These are phyloP conservation scores for Escallonia herrerae DNA, from an alignment of 129 eudicot genomes.

Conservation along the genomic window DNA sequence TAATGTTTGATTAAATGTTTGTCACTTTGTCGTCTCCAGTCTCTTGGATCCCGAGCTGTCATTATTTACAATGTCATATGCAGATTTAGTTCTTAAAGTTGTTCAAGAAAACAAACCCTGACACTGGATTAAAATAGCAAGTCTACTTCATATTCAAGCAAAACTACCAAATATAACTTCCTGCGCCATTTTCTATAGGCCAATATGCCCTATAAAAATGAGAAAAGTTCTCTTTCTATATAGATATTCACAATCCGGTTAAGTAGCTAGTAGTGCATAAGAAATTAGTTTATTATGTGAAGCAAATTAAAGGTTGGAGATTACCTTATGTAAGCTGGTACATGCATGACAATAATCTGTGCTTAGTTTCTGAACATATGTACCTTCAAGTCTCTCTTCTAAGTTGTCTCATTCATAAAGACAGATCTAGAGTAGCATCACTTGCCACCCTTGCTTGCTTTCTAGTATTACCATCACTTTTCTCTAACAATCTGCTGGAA, in stretches of 20 bases:
- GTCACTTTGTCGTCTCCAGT: too few species aligned
- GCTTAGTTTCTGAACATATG: conserved; percentile 29
- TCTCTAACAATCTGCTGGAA: conserved; percentile 14
- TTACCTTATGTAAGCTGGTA: conserved; percentile 7
- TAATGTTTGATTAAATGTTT: too few species aligned
- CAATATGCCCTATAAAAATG: not conserved
- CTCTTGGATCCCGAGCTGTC: too few species aligned
- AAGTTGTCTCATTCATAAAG: conserved; percentile 70
- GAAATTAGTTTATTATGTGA: not conserved
- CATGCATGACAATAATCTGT: conserved; percentile 23
- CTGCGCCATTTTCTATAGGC: not conserved
- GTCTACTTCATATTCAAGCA: not conserved
- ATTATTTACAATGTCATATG: too few species aligned
- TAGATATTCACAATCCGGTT: too few species aligned
- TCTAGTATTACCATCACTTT: conserved; percentile 14
- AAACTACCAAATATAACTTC: not conserved
- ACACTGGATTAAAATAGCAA: not conserved
- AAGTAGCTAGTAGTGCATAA: not conserved
- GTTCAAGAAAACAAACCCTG: conserved; percentile 17
- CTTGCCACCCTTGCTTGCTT: conserved; percentile 38
- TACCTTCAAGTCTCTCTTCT: conserved; percentile 70
- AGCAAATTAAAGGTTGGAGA: conserved; percentile 3
- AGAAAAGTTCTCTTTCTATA: not conserved
- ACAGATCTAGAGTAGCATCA: conserved; percentile 60
- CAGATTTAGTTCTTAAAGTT: not conserved